These are phyloP conservation scores for Clonostachys solani DNA, from an alignment of 2,329 filamentous ascomycete species.

Conservation along the genomic window DNA sequence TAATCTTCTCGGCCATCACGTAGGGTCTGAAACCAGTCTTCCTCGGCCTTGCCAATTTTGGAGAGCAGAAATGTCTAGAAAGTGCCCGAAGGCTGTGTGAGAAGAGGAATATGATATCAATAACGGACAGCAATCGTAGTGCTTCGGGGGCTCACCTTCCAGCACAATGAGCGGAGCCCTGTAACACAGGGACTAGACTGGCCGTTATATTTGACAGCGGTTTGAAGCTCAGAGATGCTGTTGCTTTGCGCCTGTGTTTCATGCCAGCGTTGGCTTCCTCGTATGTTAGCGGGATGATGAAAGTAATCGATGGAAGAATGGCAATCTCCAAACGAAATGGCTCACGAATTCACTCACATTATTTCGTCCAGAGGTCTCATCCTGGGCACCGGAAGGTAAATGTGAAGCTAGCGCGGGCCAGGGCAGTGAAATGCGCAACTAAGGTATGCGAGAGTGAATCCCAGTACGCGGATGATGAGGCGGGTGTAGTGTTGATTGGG, in stretches of 20 bases:
- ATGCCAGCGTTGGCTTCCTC: conserved; percentile 61
- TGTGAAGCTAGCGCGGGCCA: too few species aligned
- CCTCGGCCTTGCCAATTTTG: conserved; percentile 50
- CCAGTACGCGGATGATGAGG: neutral
- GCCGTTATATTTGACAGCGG: conserved; percentile 58
- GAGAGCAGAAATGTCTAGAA: conserved; percentile 75
- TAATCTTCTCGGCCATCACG: conserved; percentile 72
- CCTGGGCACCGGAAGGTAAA: neutral
- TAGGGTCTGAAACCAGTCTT: conserved; percentile 66
- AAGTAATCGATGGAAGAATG: too few species aligned
- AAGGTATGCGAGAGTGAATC: too few species aligned
- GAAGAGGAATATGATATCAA: neutral
- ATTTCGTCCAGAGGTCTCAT: conserved; percentile 33
- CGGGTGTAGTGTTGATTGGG: neutral
- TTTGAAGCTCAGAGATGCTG: conserved; percentile 57
- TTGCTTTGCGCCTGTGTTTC: conserved; percentile 54
- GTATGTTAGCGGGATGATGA: too few species aligned
- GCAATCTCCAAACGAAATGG: too few species aligned
- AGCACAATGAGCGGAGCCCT: conserved; percentile 82
- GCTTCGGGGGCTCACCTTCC: conserved; percentile 62
- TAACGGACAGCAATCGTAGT: neutral
- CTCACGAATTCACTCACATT: conserved; percentile 18
- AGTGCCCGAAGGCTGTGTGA: neutral
- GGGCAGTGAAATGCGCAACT: too few species aligned
- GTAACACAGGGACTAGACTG: conserved; percentile 59